Evolutionary conservation across 495 filamentous ascomycete species (phyloP).

Genomic region (Aspergillus olivimuriae): DNA sequence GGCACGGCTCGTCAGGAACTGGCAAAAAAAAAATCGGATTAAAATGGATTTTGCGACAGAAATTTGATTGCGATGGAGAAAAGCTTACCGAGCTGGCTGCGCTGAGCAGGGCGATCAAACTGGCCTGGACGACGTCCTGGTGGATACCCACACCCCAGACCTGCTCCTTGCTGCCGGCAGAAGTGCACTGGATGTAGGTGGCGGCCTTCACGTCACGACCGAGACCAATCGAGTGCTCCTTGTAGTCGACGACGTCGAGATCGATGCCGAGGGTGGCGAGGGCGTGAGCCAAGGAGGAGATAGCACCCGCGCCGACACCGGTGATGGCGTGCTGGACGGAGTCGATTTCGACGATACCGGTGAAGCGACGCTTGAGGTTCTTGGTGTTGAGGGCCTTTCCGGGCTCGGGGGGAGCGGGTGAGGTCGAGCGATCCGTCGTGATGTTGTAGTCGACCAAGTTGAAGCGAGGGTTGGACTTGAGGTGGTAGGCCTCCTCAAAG

Average conservation of each 20-base stretch:
- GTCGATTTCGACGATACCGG: conserved; percentile 82
- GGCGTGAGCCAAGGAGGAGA: conserved; percentile 81
- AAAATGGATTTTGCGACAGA: too few relatives aligned
- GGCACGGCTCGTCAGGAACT: conserved; percentile 43
- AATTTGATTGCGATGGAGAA: neutral
- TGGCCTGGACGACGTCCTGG: conserved; percentile 89
- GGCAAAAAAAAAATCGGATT: conserved; percentile 9
- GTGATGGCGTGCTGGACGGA: conserved; percentile 69
- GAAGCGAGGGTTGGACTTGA: conserved; percentile 76
- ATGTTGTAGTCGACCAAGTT: conserved; percentile 89
- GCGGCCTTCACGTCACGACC: conserved; percentile 81
- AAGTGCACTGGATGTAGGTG: conserved; percentile 86
- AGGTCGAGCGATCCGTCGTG: conserved; percentile 72
- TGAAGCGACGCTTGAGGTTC: conserved; percentile 76
- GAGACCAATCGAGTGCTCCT: conserved; percentile 86
- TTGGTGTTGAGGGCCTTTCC: conserved; percentile 67
- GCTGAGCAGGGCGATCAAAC: conserved; percentile 78
- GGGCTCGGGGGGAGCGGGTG: conserved; percentile 61
- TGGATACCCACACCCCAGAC: conserved; percentile 98
- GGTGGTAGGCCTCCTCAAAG: conserved; percentile 83
- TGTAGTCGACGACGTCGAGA: conserved; percentile 89
- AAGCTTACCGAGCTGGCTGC: conserved; percentile 81
- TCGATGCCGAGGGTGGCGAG: conserved; percentile 77
- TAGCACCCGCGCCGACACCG: conserved; percentile 82
- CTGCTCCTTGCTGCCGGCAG: conserved; percentile 54